These are phyloP conservation scores for Colletotrichum falcatum DNA, from an alignment of 2,329 filamentous ascomycete species.

Conservation along the genomic window DNA sequence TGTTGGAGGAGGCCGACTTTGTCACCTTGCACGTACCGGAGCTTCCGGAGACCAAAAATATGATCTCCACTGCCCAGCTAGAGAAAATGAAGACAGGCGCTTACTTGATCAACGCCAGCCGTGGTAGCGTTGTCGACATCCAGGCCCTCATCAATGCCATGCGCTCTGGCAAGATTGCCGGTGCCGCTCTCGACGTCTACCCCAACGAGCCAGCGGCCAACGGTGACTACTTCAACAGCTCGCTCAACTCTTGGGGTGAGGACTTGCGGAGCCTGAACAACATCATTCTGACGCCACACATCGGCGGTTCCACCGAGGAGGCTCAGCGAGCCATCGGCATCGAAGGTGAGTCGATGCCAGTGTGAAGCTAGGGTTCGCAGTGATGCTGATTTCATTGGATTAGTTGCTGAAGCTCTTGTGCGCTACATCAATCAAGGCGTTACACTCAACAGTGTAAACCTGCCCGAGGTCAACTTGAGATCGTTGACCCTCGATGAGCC, in stretches of 20 bases:
- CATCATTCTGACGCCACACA: conserved; percentile 95
- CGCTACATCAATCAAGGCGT: conserved; percentile 96
- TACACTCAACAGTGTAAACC: conserved; percentile 92
- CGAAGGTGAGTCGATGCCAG: conserved; percentile 66
- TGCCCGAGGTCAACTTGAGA: conserved; percentile 93
- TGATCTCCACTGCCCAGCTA: conserved; percentile 86
- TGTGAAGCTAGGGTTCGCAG: neutral
- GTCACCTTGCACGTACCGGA: conserved; percentile 96
- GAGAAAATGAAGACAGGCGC: conserved; percentile 91
- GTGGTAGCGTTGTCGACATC: conserved; percentile 94
- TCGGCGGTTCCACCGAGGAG: conserved; percentile 97
- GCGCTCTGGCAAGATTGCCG: conserved; percentile 87
- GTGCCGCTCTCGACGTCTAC: conserved; percentile 96
- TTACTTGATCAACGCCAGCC: conserved; percentile 96
- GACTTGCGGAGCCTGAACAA: conserved; percentile 90
- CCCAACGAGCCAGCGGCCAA: conserved; percentile 94
- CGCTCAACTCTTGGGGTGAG: conserved; percentile 85
- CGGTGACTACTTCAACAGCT: conserved; percentile 91
- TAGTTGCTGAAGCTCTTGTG: conserved; percentile 86
- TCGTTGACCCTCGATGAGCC: conserved; percentile 91
- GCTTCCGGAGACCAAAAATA: conserved; percentile 89
- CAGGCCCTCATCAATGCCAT: conserved; percentile 90
- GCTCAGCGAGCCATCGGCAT: conserved; percentile 95
- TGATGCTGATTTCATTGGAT: neutral
- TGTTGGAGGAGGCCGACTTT: conserved; percentile 87